These are phyloP conservation scores for Grosmannia clavigera DNA, from an alignment of 2,329 filamentous ascomycete genomes.

Conservation along the genomic window DNA sequence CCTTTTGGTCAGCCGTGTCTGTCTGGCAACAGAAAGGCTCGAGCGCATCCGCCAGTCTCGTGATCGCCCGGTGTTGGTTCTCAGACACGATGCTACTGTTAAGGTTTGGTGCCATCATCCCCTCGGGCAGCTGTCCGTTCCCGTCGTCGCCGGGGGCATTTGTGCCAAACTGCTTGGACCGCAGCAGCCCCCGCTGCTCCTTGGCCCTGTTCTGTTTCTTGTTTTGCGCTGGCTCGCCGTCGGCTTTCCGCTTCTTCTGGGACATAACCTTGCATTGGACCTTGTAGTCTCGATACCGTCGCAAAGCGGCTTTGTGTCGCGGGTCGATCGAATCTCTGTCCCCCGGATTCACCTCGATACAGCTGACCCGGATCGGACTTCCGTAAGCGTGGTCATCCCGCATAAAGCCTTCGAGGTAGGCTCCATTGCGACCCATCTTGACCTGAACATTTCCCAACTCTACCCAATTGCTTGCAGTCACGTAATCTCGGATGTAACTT, in stretches of 20 bases:
- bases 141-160: neutral
- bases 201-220: neutral
- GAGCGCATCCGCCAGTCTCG: conserved; percentile 27
- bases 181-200: neutral
- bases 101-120: neutral
- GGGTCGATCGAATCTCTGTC: conserved; percentile 30
- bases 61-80: conserved; percentile 23
- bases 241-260: neutral
- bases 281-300: conserved; percentile 54
- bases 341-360: conserved; percentile 35
- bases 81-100: conserved; percentile 29
- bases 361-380: conserved; percentile 16
- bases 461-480: conserved; percentile 51
- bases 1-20: conserved; percentile 22
- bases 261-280: conserved; percentile 25
- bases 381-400: conserved; percentile 38
- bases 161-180: neutral
- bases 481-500: conserved; percentile 36
- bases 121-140: neutral
- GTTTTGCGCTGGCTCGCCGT: neutral
- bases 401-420: conserved; percentile 59
- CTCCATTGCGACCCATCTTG: conserved; percentile 38
- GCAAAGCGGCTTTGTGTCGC: conserved; percentile 43
- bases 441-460: conserved; percentile 60
- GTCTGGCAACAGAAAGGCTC: conserved; percentile 19